Evolutionary conservation across 257 asterid genomes (phyloP).

Genomic region (Solanum dulcamara): DNA sequence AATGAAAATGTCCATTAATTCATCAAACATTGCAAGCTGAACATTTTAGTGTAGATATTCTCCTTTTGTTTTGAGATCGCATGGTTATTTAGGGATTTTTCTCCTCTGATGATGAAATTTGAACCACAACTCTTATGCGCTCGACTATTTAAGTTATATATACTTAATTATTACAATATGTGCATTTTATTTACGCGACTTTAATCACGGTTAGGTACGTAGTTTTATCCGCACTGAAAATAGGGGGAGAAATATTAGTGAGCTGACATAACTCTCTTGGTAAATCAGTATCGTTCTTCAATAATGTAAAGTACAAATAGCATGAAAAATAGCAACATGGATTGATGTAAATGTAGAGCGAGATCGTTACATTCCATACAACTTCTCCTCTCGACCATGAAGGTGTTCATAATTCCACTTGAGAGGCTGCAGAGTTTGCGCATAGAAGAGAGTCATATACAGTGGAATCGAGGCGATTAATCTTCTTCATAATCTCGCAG

Average conservation of each 20-base stretch:
- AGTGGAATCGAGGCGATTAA: constrained; percentile 18
- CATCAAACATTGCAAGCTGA: background rate
- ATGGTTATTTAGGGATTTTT: too few relatives aligned
- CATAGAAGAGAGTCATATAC: constrained; percentile 23
- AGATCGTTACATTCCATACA: background rate
- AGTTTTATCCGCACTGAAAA: background rate
- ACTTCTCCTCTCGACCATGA: background rate
- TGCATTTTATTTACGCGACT: too few relatives aligned
- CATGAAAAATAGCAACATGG: background rate
- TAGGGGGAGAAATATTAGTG: background rate
- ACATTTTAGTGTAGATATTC: background rate
- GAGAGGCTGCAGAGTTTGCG: constrained; percentile 1
- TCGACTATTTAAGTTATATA: too few relatives aligned
- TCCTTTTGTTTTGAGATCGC: background rate
- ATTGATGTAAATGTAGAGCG: background rate
- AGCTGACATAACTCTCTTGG: background rate
- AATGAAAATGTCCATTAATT: background rate
- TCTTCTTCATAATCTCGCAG: constrained; percentile 44
- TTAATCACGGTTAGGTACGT: background rate
- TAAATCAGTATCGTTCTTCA: background rate
- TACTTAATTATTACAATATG: too few relatives aligned
- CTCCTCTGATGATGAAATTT: too few relatives aligned
- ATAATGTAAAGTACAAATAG: background rate
- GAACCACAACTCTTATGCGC: too few relatives aligned
- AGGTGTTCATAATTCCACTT: background rate